phyloP scores from a whole-genome alignment of 2,329 filamentous ascomycete genomes.

The Onygenales sp. region DNA sequence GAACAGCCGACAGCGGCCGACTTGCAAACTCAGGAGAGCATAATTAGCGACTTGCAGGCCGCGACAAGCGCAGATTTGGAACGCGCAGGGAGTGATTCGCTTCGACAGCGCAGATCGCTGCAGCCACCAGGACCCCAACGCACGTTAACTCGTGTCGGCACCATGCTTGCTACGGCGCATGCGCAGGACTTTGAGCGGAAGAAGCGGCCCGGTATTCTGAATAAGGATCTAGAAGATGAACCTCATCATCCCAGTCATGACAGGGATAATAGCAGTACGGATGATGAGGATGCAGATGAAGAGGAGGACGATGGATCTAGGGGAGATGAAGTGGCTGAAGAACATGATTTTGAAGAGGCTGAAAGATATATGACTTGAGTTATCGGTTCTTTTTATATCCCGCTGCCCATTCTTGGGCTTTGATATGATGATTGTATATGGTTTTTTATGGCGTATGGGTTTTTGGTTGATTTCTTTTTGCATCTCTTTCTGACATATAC shows the following conservation, averaged over 20 bases:
- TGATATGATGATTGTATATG: background rate
- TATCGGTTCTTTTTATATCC: background rate
- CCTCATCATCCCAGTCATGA: constrained; percentile 26
- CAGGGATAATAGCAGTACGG: constrained; percentile 21
- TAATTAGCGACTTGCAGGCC: background rate
- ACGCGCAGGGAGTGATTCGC: background rate
- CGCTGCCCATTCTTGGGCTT: background rate
- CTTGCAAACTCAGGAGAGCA: no score
- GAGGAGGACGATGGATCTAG: constrained; percentile 20
- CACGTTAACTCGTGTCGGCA: constrained; percentile 46
- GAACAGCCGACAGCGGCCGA: no score
- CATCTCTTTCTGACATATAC: no score
- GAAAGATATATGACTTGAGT: background rate
- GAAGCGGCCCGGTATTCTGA: constrained; percentile 41
- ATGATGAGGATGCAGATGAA: constrained; percentile 27
- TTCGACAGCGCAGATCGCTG: background rate
- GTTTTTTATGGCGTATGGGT: background rate
- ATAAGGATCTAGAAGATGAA: constrained; percentile 24
- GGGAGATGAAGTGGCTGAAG: background rate
- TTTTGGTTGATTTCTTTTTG: no score
- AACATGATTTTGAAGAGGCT: constrained; percentile 1
- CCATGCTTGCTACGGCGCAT: constrained; percentile 71
- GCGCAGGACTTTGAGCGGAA: constrained; percentile 86
- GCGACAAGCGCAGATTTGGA: background rate
- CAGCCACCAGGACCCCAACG: constrained; percentile 1